Evolutionary conservation across 352 stramenopile genomes (phyloP).

Genomic region (Pythium aphanidermatum): DNA sequence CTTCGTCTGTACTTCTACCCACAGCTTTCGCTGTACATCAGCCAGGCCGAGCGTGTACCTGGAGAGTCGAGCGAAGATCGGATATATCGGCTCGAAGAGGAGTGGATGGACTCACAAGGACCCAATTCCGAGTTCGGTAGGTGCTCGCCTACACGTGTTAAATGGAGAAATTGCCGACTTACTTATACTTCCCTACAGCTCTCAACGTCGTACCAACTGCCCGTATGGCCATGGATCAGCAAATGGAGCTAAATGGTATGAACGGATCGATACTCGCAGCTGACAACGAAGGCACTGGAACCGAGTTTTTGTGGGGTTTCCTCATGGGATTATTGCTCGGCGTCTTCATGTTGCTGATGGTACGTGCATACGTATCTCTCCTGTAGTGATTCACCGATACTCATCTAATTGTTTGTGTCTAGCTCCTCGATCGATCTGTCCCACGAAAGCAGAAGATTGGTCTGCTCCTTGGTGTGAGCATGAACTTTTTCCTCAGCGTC

Average conservation of each 20-base stretch:
- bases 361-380: too few relatives aligned
- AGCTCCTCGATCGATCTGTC: constrained; percentile 82
- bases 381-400: background rate
- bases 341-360: constrained; percentile 89
- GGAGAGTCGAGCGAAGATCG: constrained; percentile 80
- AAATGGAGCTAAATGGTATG: constrained; percentile 83
- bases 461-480: constrained; percentile 77
- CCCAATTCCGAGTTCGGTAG: constrained; percentile 84
- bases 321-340: constrained; percentile 82
- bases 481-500: constrained; percentile 88
- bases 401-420: background rate
- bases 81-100: constrained; percentile 85
- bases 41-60: constrained; percentile 62
- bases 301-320: constrained; percentile 86
- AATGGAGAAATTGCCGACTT: background rate
- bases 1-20: constrained; percentile 84
- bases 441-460: constrained; percentile 85
- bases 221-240: constrained; percentile 65
- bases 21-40: constrained; percentile 80
- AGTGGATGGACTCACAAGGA: constrained; percentile 86
- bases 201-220: constrained; percentile 74
- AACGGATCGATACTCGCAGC: constrained; percentile 76
- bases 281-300: constrained; percentile 85
- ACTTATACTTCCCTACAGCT: constrained; percentile 25
- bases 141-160: constrained; percentile 2